phyloP scores from a whole-genome alignment of 176 grass and related monocot species.

The Oryza coarctata region DNA sequence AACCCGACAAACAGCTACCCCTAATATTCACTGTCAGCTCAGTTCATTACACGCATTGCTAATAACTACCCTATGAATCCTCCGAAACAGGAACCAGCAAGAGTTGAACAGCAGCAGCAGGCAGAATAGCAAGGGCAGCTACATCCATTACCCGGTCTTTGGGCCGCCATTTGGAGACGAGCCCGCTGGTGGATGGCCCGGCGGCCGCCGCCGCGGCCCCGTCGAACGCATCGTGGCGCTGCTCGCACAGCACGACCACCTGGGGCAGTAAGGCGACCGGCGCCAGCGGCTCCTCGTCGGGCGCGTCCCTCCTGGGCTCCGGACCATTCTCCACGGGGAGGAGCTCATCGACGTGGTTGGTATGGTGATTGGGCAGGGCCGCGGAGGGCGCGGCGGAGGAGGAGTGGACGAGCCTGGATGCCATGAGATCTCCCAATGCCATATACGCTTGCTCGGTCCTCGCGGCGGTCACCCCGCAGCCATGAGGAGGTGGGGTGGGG shows the following conservation, averaged over 20 bases:
- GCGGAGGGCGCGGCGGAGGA: slow-evolving; percentile 29
- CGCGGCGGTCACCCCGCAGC: slow-evolving; percentile 16
- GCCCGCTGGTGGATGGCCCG: slow-evolving; percentile 65
- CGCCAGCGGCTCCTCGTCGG: slow-evolving; percentile 15
- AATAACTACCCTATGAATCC: background rate
- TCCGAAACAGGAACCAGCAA: background rate
- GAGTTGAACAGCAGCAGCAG: slow-evolving; percentile 5
- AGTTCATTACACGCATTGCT: background rate
- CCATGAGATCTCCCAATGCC: slow-evolving; percentile 99
- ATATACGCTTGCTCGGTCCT: slow-evolving; percentile 38
- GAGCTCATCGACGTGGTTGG: slow-evolving; percentile 6
- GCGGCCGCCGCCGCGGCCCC: slow-evolving; percentile 44
- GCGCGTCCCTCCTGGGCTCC: background rate
- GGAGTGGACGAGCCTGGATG: slow-evolving; percentile 73
- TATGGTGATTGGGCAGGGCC: slow-evolving; percentile 37
- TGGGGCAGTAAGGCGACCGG: slow-evolving; percentile 66
- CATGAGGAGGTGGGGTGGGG: slow-evolving; percentile 1
- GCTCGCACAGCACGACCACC: slow-evolving; percentile 74
- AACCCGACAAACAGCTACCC: background rate
- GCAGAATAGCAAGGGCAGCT: background rate
- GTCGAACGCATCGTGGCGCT: slow-evolving; percentile 71
- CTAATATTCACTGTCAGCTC: slow-evolving; percentile 9
- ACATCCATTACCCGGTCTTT: slow-evolving; percentile 82
- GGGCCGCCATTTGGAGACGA: slow-evolving; percentile 91
- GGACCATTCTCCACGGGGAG: slow-evolving; percentile 32